Base-by-base conservation (phyloP, 306 rosid genomes). In the Prunus mume region DNA sequence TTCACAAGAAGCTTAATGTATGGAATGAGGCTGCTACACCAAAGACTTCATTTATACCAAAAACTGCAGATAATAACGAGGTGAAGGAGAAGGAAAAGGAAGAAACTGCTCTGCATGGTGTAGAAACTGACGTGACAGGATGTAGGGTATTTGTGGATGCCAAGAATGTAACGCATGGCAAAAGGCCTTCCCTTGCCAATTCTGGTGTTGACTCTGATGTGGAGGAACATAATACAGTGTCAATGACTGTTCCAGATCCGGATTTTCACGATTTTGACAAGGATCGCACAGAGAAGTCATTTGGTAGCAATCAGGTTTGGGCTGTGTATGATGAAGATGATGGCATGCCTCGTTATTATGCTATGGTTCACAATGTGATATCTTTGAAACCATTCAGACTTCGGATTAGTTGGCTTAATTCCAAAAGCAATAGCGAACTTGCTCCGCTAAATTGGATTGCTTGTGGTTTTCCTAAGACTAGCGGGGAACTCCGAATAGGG, bases 321-420 rank as follows among this genome's bases (percentile, higher is more conserved):
- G 97, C 96, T 68, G 91, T 73, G 41, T 94, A 94, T 77, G 97
- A 91, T 65, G 88, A 87, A 9, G 98, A 94, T 47, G 98, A 94
- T 77, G 97, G 95, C 69, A 94, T 94, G 98, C 98, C 98, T 2
- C 96, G 98, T 64, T 89, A 85, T 76, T 92, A 90, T 83, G 93
- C 89, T 47, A 79, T 90, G 76, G 81, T 94, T 80, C 95, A 92
- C 71, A 50, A 69, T n/a, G 86, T 94, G 24, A 77, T 94, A 72
- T 90, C 97, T 3, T 55, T 76, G 75, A 82, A 80, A 52, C 98
- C 97, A 49, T 89, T 94, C 84, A 82, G 81, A 74, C 76, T 91
- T 87, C 80, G 56, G 73, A 90, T 92, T 19, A 87, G 92, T 72
- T 94, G 98, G 98, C 88, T 94, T 63, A 90, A 78, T 76, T 77